Base-by-base conservation (phyloP, 768 basidiomycete genomes). In the Kwoniella europaea region DNA sequence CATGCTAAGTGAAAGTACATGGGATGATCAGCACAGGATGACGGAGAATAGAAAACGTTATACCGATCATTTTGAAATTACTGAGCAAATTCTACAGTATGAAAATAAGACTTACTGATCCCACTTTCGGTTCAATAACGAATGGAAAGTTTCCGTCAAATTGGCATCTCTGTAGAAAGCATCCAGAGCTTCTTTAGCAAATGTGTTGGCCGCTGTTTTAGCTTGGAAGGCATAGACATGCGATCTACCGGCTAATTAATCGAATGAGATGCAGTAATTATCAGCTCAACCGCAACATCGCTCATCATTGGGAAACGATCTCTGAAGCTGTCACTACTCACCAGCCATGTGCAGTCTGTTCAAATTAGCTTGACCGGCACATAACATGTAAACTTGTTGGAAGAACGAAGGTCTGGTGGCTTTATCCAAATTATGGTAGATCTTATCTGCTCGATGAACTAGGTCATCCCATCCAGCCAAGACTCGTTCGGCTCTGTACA, bases 181-280 rank as follows among this genome's bases (percentile, higher is more conserved):
- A 52, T 84, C 76, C 71, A 88, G 86, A 2, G 89, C 90, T 63
- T 86, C 82, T 54, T 88, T 87, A 2, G 88, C 89, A 58, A 87
- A 84, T 41, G 84, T 82, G 76, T 91, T 91, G 18, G 90, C 86
- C 68, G 89, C 88, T 63, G 88, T 86, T 35, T 88, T 84, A 3
- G 88, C 89, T 80, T 92, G 91, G 13, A 87, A 88, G 2, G 89
- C 89, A 41, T 88, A 86, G 27, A 90, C 72, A 75, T 89, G 88
- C 77, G 90, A 90, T 68, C 83, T 74, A 10, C 90, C 90, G 42
- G 71, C 80, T 72, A 57, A 3, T 20, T 7, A 10, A 24, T 4
- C 46, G 18, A 50, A 56, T 2, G 13, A 18, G 44, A 46, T 46
- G 16, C 44, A 46, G 10, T 15, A 5, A 22, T 2, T 15, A 15